Conservation (phyloP, 176 grass and related monocot species). For the Pontederia paniculata region DNA sequence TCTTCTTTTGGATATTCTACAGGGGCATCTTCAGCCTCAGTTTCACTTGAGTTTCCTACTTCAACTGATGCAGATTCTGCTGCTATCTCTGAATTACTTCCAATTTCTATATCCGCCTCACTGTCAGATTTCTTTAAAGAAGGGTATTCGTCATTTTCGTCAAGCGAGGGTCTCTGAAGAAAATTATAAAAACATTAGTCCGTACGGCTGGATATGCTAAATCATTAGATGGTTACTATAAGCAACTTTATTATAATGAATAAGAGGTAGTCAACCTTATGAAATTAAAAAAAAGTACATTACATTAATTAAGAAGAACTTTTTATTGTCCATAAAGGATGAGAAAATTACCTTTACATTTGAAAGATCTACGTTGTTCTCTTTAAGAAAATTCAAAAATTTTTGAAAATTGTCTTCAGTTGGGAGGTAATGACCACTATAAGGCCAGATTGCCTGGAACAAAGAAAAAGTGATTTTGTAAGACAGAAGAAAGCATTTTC, state of each 20-base stretch:
- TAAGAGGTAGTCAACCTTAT: too few species aligned
- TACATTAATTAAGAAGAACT: too few species aligned
- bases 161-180: slow-evolving; percentile 43
- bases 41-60: background rate
- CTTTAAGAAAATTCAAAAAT: background rate
- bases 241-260: too few species aligned
- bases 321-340: too few species aligned
- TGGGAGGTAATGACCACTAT: background rate
- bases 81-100: background rate
- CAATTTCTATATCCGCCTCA: background rate
- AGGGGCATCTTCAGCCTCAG: slow-evolving; percentile 10
- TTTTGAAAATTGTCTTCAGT: background rate
- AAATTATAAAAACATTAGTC: slow-evolving; percentile 1
- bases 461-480: background rate
- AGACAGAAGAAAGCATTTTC: too few species aligned
- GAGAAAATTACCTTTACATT: slow-evolving; percentile 1
- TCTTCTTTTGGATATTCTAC: slow-evolving; percentile 6
- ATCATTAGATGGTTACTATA: too few species aligned
- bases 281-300: too few species aligned
- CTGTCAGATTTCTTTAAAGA: slow-evolving; percentile 12
- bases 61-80: background rate
- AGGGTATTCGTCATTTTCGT: slow-evolving; percentile 46
- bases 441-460: background rate
- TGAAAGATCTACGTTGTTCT: background rate
- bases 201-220: too few species aligned